Conservation (phyloP, 1,284 basidiomycete species). For the Microbotryum scabiosae region DNA sequence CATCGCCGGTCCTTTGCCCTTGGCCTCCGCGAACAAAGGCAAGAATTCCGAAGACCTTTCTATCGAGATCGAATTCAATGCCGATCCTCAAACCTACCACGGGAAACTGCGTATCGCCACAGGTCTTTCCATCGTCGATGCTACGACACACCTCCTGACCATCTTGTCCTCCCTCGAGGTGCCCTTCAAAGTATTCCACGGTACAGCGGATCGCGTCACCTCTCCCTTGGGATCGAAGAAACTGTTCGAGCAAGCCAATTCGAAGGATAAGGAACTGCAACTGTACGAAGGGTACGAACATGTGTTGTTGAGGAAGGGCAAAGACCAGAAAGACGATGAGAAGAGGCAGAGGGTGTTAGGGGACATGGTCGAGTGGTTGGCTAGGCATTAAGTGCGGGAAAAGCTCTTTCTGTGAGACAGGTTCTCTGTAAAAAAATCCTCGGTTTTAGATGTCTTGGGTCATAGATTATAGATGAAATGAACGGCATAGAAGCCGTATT, state of each 20-base stretch:
- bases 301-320: slow-evolving; percentile 32
- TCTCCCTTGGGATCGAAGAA: slow-evolving; percentile 18
- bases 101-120: slow-evolving; percentile 35
- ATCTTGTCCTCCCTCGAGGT: slow-evolving; percentile 25
- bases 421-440: neutral
- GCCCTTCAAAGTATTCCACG: slow-evolving; percentile 35
- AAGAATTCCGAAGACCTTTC: slow-evolving; percentile 24
- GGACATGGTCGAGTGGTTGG: slow-evolving; percentile 34
- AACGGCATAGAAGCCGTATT: too few relatives aligned
- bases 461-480: too few relatives aligned
- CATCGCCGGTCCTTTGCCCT: slow-evolving; percentile 28
- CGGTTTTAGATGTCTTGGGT: neutral
- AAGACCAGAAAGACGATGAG: slow-evolving; percentile 32
- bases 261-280: slow-evolving; percentile 26
- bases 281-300: slow-evolving; percentile 30
- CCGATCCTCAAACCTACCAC: slow-evolving; percentile 34
- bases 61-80: slow-evolving; percentile 22
- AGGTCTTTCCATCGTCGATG: slow-evolving; percentile 33
- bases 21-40: slow-evolving; percentile 32
- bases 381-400: slow-evolving; percentile 6
- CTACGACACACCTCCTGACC: slow-evolving; percentile 18
- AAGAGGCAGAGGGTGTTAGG: slow-evolving; percentile 29
- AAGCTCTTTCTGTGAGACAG: neutral
- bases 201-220: slow-evolving; percentile 31
- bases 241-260: slow-evolving; percentile 4